Conservation (phyloP, 2,329 filamentous ascomycete species). For the Diaporthe helianthi region DNA sequence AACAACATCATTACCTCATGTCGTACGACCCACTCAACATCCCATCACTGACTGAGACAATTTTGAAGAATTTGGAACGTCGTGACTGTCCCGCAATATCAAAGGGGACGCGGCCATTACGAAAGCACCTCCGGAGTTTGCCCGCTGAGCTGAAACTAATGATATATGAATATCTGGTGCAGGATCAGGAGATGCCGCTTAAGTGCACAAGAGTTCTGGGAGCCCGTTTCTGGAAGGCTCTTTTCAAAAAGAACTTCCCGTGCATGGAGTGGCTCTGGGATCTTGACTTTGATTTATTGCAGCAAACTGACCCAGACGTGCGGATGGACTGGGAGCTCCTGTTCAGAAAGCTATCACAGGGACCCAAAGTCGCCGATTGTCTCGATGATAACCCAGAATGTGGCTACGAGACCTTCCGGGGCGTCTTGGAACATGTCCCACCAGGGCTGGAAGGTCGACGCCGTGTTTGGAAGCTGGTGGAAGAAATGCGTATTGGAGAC, state of each 20-base stretch:
- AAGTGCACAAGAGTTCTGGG: neutral
- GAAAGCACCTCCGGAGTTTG: neutral
- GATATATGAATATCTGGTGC: neutral
- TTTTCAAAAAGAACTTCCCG: neutral
- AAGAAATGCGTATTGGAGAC: neutral
- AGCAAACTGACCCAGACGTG: neutral
- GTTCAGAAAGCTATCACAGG: neutral
- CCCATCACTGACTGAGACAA: neutral
- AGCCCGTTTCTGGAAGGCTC: neutral
- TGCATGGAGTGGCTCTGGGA: conserved; percentile 1
- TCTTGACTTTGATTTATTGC: neutral
- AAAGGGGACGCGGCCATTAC: neutral
- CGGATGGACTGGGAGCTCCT: neutral
- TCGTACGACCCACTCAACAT: neutral
- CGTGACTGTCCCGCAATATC: no score
- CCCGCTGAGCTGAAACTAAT: neutral
- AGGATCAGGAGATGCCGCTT: neutral
- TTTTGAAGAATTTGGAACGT: neutral
- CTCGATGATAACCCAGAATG: neutral
- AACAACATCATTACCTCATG: neutral
- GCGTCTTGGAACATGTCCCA: neutral
- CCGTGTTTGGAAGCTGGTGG: neutral
- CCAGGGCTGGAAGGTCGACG: neutral
- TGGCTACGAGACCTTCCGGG: neutral
- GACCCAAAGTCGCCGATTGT: neutral